These are phyloP conservation scores for Colletotrichum lupini DNA, from an alignment of 2,329 filamentous ascomycete species.

Conservation along the genomic window DNA sequence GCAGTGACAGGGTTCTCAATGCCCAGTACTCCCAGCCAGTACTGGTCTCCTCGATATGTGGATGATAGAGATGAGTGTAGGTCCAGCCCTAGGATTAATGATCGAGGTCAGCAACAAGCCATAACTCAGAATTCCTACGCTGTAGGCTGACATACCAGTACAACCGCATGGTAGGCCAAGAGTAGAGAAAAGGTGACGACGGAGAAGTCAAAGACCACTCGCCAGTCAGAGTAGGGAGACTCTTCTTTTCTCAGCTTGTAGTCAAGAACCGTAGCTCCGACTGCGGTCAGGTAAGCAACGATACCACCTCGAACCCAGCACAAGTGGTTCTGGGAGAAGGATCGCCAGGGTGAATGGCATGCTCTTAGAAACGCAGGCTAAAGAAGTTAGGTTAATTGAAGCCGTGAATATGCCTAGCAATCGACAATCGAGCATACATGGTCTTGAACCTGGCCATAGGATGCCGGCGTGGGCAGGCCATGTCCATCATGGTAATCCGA, in stretches of 20 bases:
- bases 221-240: conserved; percentile 52
- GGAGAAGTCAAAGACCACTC: conserved; percentile 61
- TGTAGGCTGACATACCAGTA: conserved; percentile 53
- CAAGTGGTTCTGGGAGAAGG: conserved; percentile 57
- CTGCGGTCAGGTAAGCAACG: conserved; percentile 55
- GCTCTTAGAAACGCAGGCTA: conserved; percentile 63
- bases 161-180: conserved; percentile 57
- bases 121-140: background rate
- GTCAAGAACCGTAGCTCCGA: conserved; percentile 54
- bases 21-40: conserved; percentile 49
- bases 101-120: background rate
- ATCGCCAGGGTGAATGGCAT: conserved; percentile 62
- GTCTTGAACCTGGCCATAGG: conserved; percentile 36
- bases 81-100: conserved; percentile 57
- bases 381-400: conserved; percentile 26
- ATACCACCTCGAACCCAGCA: conserved; percentile 55
- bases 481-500: background rate
- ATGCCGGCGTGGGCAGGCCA: conserved; percentile 33
- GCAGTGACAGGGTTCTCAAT: conserved; percentile 56
- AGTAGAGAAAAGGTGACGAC: conserved; percentile 55
- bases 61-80: conserved; percentile 62
- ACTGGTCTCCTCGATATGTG: conserved; percentile 51
- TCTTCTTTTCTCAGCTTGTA: conserved; percentile 55
- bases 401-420: background rate
- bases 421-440: conserved; percentile 43